These are phyloP conservation scores for Misopates orontium DNA, from an alignment of 257 asterid species.

Conservation along the genomic window DNA sequence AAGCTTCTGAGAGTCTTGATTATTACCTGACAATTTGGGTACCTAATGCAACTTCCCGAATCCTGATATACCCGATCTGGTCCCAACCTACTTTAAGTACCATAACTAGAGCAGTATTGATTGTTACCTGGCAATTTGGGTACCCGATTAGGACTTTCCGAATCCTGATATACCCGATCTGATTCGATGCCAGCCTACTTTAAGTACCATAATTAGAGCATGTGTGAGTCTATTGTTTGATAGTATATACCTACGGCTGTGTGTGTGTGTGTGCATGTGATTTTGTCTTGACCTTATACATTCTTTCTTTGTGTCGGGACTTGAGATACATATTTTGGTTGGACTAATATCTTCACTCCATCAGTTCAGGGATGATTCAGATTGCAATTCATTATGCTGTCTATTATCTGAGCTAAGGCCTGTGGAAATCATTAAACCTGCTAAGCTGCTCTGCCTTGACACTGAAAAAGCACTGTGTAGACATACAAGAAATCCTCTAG, in stretches of 20 bases:
- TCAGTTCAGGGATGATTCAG: conserved; percentile 94
- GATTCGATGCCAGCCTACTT: neutral
- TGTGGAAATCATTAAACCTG: conserved; percentile 88
- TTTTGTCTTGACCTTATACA: conserved; percentile 11
- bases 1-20: too few species aligned
- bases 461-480: conserved; percentile 76
- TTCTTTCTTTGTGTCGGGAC: conserved; percentile 17
- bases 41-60: too few species aligned
- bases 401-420: conserved; percentile 92
- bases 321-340: conserved; percentile 7
- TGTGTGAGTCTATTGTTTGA: too few species aligned
- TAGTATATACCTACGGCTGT: conserved; percentile 4
- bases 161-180: too few species aligned
- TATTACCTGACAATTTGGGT: too few species aligned
- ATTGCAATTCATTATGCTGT: conserved; percentile 81
- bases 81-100: conserved; percentile 2
- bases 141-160: too few species aligned
- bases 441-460: conserved; percentile 79
- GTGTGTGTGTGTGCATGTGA: neutral
- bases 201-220: conserved; percentile 4
- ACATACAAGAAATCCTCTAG: conserved; percentile 80
- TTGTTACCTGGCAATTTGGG: too few species aligned
- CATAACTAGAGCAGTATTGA: neutral
- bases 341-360: conserved; percentile 32
- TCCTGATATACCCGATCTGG: too few species aligned